Evolutionary conservation across 805 yeast species (phyloP).

Genomic region (Candida pseudoglaebosa): DNA sequence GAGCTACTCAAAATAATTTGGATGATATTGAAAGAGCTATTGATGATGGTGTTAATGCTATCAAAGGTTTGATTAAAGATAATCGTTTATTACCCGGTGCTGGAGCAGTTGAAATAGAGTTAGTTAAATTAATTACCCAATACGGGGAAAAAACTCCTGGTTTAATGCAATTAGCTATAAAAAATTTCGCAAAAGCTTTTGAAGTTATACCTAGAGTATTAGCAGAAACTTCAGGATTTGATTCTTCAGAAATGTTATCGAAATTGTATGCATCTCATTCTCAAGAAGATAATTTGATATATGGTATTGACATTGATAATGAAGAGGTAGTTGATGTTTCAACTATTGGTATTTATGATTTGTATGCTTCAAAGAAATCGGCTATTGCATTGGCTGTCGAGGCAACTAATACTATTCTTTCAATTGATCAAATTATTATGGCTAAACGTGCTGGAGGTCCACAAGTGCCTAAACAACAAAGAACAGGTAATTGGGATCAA

Average conservation of each 20-base stretch:
- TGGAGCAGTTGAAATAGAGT: constrained; percentile 89
- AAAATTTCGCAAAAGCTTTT: constrained; percentile 89
- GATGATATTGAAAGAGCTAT: constrained; percentile 97
- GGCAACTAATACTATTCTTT: constrained; percentile 84
- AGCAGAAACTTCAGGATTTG: constrained; percentile 92
- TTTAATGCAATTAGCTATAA: constrained; percentile 85
- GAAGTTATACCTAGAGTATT: constrained; percentile 90
- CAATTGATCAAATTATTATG: constrained; percentile 97
- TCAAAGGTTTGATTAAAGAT: constrained; percentile 86
- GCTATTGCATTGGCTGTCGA: constrained; percentile 94
- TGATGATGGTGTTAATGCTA: constrained; percentile 92
- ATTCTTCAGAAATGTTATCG: constrained; percentile 84
- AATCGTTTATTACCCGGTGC: constrained; percentile 86
- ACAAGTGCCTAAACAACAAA: constrained; percentile 74
- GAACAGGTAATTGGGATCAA: constrained; percentile 95
- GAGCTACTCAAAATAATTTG: constrained; percentile 90
- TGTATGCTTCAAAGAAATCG: constrained; percentile 72
- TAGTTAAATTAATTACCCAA: constrained; percentile 71
- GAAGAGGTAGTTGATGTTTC: constrained; percentile 69
- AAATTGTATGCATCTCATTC: constrained; percentile 86
- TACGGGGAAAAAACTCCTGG: constrained; percentile 96
- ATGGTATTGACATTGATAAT: constrained; percentile 77
- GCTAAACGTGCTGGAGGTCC: constrained; percentile 99
- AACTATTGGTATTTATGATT: constrained; percentile 69
- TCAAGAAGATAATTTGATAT: constrained; percentile 33